Conservation (phyloP, 1,284 basidiomycete species). For the Caloboletus firmus region DNA sequence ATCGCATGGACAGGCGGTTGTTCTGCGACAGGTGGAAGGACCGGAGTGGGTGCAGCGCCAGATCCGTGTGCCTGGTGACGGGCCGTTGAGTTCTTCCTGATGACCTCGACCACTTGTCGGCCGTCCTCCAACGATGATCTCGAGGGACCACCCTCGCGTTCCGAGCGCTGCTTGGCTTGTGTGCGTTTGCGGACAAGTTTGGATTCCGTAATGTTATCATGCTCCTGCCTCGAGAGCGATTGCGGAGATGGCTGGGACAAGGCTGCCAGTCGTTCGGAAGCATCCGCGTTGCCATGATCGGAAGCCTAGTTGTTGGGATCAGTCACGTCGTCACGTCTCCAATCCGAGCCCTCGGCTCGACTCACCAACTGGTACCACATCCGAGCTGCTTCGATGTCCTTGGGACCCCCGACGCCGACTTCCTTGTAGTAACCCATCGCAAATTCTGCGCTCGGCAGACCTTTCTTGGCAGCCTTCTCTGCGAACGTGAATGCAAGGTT, state of each 20-base stretch:
- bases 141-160: slow-evolving; percentile 36
- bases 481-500: slow-evolving; percentile 86
- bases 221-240: slow-evolving; percentile 73
- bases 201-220: slow-evolving; percentile 75
- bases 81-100: slow-evolving; percentile 40
- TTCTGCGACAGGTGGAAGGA: slow-evolving; percentile 18
- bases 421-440: slow-evolving; percentile 94
- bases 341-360: slow-evolving; percentile 4
- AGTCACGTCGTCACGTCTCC: not conserved
- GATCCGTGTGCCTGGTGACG: slow-evolving; percentile 16
- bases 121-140: slow-evolving; percentile 26
- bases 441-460: slow-evolving; percentile 84
- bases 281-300: slow-evolving; percentile 81
- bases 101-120: slow-evolving; percentile 41
- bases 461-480: slow-evolving; percentile 83
- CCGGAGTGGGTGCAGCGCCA: not conserved
- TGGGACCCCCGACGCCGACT: slow-evolving; percentile 71
- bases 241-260: slow-evolving; percentile 59
- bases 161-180: slow-evolving; percentile 72
- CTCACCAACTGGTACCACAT: slow-evolving; percentile 70
- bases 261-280: slow-evolving; percentile 70
- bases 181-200: slow-evolving; percentile 85
- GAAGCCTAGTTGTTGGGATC: slow-evolving; percentile 51
- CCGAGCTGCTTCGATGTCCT: slow-evolving; percentile 62
- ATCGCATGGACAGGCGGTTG: slow-evolving; percentile 1